Percentiles rank a stretch among this genome's conserved stretches.
Conservation (phyloP, 2,329 filamentous ascomycete species). For the Cercospora brassicicola region DNA sequence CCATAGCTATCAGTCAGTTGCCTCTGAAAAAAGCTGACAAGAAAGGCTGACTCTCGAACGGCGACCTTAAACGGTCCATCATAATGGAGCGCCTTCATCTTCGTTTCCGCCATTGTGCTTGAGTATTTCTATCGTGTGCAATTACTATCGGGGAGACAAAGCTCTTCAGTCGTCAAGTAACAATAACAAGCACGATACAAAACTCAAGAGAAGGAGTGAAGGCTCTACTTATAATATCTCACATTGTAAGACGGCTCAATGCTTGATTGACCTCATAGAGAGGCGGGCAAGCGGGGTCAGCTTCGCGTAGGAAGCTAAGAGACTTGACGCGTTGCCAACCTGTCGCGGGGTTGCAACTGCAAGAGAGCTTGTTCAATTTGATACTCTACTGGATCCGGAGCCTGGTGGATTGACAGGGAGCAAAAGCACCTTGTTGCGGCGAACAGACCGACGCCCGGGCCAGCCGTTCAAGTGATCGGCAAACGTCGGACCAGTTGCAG, state of each 20-base stretch:
- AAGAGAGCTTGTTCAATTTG: neutral
- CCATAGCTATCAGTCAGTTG: conserved; percentile 21
- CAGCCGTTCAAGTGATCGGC: neutral
- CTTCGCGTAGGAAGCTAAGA: conserved; percentile 9
- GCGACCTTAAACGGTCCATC: conserved; percentile 60
- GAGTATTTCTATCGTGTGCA: neutral
- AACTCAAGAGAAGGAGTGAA: neutral
- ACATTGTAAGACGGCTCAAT: conserved; percentile 3
- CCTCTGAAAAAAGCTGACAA: conserved; percentile 27
- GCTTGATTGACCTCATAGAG: conserved; percentile 12
- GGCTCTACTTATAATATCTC: neutral
- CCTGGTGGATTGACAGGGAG: neutral
- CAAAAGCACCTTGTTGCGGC: neutral
- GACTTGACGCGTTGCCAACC: conserved; percentile 2
- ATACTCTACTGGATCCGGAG: neutral
- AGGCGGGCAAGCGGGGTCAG: conserved; percentile 3
- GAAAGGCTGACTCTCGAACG: conserved; percentile 51
- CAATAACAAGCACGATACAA: neutral
- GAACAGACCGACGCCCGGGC: neutral
- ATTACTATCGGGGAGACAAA: too few species aligned
- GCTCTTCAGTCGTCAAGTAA: too few species aligned
- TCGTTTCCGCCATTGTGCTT: conserved; percentile 16
- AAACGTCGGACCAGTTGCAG: neutral
- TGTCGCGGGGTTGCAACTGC: conserved; percentile 2
- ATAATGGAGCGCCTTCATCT: conserved; percentile 65